Evolutionary conservation across 1,284 basidiomycete genomes (phyloP), one percentile per base, ranked within the genome.

Genomic region (Phlebopus sp.): DNA sequence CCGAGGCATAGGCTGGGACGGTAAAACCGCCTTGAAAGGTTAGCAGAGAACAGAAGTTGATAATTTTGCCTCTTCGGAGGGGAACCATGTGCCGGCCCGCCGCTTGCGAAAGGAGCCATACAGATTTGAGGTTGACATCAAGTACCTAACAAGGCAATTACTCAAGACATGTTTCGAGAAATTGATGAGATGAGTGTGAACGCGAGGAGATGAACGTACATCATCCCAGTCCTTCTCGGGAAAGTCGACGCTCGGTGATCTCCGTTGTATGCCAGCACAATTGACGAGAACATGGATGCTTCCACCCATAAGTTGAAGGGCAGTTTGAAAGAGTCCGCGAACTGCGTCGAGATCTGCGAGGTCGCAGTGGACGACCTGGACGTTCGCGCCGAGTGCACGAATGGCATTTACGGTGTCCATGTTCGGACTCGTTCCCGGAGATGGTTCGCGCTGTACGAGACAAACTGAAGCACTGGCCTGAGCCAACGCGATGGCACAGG

Each of bases 221-320:
- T 93, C 90, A 63, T 95, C 85, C 92, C 92, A 97, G 66, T 95
- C 89, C 40, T 74, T 67, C 66, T 96, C 92, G 32, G 82, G 74
- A 67, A 97, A 97, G 58, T 82, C 77, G 57, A 91, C 81, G 36
- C 84, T 84, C 49, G 90, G 88, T 47, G 86, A 83, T 67, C 92
- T 76, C 60, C 92, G 78, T 68, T 97, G 93, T 59, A 97, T 97
- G 41, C 94, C 95, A 47, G 90, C 95, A 66, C 93, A 97, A 70
- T 97, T 96, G 66, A 97, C 82, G 40, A 97, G 80, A 56, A 97
- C 77, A 66, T 97, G 84, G 55, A 97, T 85, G 47, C 81, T 71
- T 40, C 77, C 80, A 37, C 73, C 78, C 73, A 86, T 79, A 50
- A 74, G 68, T 41, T 78, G 69, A 15, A 86, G 72, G 21, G 91